Base-by-base conservation (phyloP, 352 stramenopile genomes). In the Globisporangium perplexum region DNA sequence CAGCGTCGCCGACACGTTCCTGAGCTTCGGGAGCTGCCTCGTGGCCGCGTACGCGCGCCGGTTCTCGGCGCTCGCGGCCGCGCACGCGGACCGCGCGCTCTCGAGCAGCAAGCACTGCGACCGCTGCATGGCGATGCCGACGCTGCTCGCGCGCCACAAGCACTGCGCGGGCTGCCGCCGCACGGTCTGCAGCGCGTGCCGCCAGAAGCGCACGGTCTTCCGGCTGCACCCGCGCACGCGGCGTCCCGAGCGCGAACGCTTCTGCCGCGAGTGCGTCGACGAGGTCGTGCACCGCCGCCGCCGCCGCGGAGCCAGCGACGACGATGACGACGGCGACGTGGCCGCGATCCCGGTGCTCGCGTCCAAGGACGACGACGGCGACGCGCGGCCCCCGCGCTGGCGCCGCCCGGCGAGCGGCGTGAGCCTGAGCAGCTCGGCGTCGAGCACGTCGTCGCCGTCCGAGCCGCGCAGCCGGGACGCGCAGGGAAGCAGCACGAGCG, bases 241-340 rank as follows among this genome's bases (percentile, higher is more conserved):
- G 7, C 69, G 68, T 22, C 72, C 77, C 0, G 63, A 68, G 48
- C 72, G 68, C 36, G 72, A 78, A 44, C 50, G 42, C 4, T 88
- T 88, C 48, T 88, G 77, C 36, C 69, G 64, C 28, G 72, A 80
- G 41, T 88, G 77, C 42, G 68, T 88, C 22, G 62, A 72, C 57
- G 64, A 65, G n/a, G 70, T 83, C 28, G 61, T 77, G 20, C 51
- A 66, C 3, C 45, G 41, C 36, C 45, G 53, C 0, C 47, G 41
- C 3, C 45, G 39, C 31, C 44, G 53, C 1, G 50, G 41, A 28
- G 18, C 59, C 52, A 15, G 59, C 50, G 17, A 20, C 24, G 12
- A 33, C 48, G 48, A 38, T 17, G 50, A 53, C 3, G 35, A 61
- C 11, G 59, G 73, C 33, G 60, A 73, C 24, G 71, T 63, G 26